Conservation (phyloP, 2,329 filamentous ascomycete species). For the Arthrinium phaeospermum region DNA sequence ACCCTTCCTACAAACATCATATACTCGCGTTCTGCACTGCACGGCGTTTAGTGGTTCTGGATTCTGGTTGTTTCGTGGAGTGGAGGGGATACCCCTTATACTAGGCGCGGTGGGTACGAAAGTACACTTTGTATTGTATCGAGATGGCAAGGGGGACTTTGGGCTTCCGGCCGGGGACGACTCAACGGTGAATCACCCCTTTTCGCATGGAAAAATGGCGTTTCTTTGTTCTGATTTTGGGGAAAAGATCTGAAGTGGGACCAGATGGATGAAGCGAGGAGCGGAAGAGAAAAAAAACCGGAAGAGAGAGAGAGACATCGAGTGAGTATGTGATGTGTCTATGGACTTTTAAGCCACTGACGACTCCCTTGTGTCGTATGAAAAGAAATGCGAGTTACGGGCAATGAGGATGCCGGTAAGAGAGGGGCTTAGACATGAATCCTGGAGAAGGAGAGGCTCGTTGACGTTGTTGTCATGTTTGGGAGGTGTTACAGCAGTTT, state of each 20-base stretch:
- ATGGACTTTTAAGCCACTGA: neutral
- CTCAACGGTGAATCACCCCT: conserved; percentile 9
- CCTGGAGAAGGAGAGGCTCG: neutral
- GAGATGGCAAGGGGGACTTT: neutral
- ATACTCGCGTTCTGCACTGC: conserved; percentile 18
- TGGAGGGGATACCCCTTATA: conserved; percentile 17
- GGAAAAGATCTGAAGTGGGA: conserved; percentile 1
- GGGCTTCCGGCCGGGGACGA: neutral
- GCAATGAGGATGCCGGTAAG: neutral
- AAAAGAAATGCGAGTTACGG: neutral
- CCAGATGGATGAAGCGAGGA: neutral
- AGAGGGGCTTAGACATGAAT: conserved; percentile 2
- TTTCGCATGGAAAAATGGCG: conserved; percentile 16
- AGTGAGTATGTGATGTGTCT: neutral
- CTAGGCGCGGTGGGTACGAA: conserved; percentile 4
- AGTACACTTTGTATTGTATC: conserved; percentile 20
- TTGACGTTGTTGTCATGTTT: neutral
- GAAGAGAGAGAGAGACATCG: neutral
- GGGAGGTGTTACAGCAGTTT: conserved; percentile 1
- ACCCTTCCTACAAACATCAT: conserved; percentile 20
- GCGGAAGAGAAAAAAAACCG: neutral
- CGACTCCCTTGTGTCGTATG: neutral
- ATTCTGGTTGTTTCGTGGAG: conserved; percentile 17
- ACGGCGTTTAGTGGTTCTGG: conserved; percentile 18
- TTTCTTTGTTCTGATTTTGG: conserved; percentile 14